Conservation (phyloP, 805 yeast species). For the Limtongia smithiae region DNA sequence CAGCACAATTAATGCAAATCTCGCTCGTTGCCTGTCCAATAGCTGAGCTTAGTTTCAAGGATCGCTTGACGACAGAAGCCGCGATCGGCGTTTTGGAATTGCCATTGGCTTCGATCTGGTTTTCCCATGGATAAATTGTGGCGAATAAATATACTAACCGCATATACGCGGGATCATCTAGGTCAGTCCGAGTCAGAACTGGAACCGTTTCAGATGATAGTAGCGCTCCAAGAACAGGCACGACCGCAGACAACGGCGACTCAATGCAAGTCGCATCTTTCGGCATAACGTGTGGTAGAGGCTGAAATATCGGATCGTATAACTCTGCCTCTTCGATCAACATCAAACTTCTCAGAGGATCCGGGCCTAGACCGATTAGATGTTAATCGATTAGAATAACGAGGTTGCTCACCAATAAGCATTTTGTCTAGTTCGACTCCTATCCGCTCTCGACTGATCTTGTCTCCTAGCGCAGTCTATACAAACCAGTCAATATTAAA, state of each 20-base stretch:
- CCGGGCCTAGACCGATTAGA: conserved; percentile 22
- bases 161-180: conserved; percentile 22
- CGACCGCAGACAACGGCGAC: background rate
- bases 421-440: conserved; percentile 82
- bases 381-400: background rate
- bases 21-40: conserved; percentile 44
- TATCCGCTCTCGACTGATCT: conserved; percentile 85
- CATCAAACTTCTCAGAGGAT: conserved; percentile 25
- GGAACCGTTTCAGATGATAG: conserved; percentile 2
- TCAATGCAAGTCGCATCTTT: background rate
- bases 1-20: conserved; percentile 40
- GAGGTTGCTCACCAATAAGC: conserved; percentile 44
- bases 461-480: conserved; percentile 51
- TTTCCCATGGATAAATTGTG: conserved; percentile 51
- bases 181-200: conserved; percentile 3
- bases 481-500: background rate
- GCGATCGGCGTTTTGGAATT: conserved; percentile 41
- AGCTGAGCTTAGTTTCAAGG: conserved; percentile 56
- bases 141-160: conserved; percentile 48
- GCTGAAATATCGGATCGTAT: conserved; percentile 19
- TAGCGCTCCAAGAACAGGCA: conserved; percentile 1
- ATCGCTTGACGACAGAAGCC: conserved; percentile 58
- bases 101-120: too few species aligned
- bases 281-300: conserved; percentile 10
- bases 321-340: conserved; percentile 23